Evolutionary conservation across 371 early-diverging fungal species (phyloP), one percentile per base, ranked within the genome.

Genomic region (Globomyces sp.): DNA sequence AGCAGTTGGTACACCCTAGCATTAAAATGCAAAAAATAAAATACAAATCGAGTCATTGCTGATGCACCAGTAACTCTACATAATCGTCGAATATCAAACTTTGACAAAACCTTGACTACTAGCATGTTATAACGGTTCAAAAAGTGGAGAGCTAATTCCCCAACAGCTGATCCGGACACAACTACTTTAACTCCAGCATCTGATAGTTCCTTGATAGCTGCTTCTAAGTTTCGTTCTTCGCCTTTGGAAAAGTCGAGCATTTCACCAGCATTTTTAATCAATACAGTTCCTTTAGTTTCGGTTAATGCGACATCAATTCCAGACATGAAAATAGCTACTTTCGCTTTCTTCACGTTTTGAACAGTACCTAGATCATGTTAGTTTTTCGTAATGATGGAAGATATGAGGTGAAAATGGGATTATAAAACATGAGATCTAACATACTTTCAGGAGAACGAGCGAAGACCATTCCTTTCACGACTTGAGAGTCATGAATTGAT

Each of bases 241-340:
- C 95, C 99, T 79, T 93, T 94, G 66, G 92, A 90, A 76, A 96
- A 99, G 75, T 89, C 89, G 49, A 97, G 83, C 92, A 99, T 92
- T 75, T 99, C 99, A 64, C 90, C 83, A 62, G 99, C 99, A 74
- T 92, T 97, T 71, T 94, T 91, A 73, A 99, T 90, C 74, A 99
- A 83, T 47, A 99, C 98, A 3, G 99, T 99, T 51, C 99, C 99
- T 86, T 99, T 99, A 63, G 99, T 99, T 77, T 99, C 99, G 40
- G 99, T 97, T 75, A 94, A 89, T 13, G 91, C 82, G 66, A 96
- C 89, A 73, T 98, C 99, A 64, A 99, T 81, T 8, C 96, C 91
- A 76, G 98, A 98, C 47, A 96, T 91, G 80, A 93, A 99, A 64
- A 99, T 90, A 47, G 98, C 99, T 51, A 97, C 87, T 83, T 95